Conservation (phyloP, 2,329 filamentous ascomycete genomes). For the Neocucurbitaria cava region DNA sequence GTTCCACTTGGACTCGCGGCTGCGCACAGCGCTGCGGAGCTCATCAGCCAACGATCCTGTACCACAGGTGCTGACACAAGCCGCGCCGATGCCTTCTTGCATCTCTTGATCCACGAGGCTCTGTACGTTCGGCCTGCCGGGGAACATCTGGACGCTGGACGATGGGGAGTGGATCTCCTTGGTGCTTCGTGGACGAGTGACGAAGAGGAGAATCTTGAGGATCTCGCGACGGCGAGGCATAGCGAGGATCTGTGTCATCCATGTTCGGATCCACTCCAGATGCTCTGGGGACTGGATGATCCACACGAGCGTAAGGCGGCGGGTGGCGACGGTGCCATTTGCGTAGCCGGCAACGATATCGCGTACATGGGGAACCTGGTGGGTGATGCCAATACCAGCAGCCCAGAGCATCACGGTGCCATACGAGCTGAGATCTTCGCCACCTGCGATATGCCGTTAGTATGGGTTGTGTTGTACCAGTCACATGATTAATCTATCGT, state of each 20-base stretch:
- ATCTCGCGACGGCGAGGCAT: conserved; percentile 84
- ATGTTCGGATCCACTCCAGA: conserved; percentile 91
- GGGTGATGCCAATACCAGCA: conserved; percentile 92
- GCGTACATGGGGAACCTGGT: conserved; percentile 87
- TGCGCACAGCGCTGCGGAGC: conserved; percentile 71
- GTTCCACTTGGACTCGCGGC: conserved; percentile 67
- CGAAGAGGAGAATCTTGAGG: conserved; percentile 85
- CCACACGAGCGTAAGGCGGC: conserved; percentile 86
- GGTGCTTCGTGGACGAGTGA: conserved; percentile 85
- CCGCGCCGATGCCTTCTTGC: conserved; percentile 81
- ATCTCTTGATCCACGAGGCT: conserved; percentile 84
- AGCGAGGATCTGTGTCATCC: conserved; percentile 83
- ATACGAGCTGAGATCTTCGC: conserved; percentile 88
- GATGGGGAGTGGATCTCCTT: conserved; percentile 80
- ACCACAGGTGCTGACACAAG: conserved; percentile 84
- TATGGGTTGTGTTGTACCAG: conserved; percentile 20
- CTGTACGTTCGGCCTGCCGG: conserved; percentile 83
- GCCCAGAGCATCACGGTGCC: conserved; percentile 91
- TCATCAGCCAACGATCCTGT: conserved; percentile 77
- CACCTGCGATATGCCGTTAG: conserved; percentile 56
- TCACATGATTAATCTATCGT: conserved; percentile 29
- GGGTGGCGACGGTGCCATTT: conserved; percentile 78
- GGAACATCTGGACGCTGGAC: conserved; percentile 87
- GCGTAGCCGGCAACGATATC: conserved; percentile 65
- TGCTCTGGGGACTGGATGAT: conserved; percentile 88